Evolutionary conservation across 139 green algal species (phyloP).

Genomic region (Picochlorum sp.): DNA sequence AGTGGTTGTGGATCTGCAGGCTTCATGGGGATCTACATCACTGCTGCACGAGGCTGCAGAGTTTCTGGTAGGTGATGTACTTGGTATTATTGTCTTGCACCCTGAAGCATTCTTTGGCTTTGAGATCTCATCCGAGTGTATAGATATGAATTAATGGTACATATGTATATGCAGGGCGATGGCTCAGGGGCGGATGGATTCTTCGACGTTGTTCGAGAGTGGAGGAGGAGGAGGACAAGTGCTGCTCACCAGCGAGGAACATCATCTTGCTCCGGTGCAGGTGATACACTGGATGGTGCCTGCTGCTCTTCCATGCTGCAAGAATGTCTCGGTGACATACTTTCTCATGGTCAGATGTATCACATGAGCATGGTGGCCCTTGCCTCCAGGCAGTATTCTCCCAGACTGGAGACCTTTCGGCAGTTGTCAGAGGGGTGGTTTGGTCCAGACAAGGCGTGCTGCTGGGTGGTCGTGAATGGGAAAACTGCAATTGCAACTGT

Average conservation of each 20-base stretch:
- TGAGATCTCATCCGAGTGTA: too few species aligned
- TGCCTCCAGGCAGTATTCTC: constrained; percentile 56
- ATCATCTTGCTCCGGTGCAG: too few species aligned
- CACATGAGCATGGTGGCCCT: constrained; percentile 45
- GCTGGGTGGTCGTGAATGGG: constrained; percentile 33
- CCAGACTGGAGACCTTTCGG: constrained; percentile 52
- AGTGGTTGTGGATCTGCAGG: constrained; percentile 32
- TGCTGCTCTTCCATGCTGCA: too few species aligned
- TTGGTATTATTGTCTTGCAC: constrained; percentile 4
- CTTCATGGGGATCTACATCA: constrained; percentile 52
- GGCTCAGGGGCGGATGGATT: too few species aligned
- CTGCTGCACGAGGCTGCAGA: constrained; percentile 60
- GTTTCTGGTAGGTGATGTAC: constrained; percentile 48
- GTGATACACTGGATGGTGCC: too few species aligned
- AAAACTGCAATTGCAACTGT: neutral
- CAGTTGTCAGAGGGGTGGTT: constrained; percentile 32
- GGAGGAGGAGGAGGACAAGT: too few species aligned
- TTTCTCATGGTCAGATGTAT: neutral
- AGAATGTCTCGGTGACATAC: too few species aligned
- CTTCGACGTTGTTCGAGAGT: too few species aligned
- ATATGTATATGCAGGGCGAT: too few species aligned
- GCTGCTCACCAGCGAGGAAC: too few species aligned
- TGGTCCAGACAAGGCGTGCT: constrained; percentile 27
- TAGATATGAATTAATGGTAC: too few species aligned
- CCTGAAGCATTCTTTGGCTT: neutral